Conservation (phyloP, 176 grass and related monocot genomes). For the Elymus sibiricus region DNA sequence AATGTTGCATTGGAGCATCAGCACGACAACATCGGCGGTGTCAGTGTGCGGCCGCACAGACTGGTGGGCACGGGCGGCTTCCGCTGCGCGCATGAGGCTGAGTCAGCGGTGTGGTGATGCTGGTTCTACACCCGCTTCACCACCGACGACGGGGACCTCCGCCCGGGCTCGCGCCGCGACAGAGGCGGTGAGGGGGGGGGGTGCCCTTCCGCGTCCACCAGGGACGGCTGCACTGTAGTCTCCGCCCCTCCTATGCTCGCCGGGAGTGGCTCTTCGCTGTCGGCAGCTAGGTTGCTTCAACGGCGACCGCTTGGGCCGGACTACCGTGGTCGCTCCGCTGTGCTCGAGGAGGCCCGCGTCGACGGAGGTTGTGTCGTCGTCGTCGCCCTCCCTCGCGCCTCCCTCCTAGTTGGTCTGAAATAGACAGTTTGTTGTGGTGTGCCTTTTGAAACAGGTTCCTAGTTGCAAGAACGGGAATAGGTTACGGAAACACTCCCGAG, state of each 20-base stretch:
- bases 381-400: too few relatives aligned
- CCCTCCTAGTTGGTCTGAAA: too few relatives aligned
- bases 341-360: too few relatives aligned
- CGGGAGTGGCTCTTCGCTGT: not conserved
- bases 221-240: not conserved
- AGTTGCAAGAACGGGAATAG: too few relatives aligned
- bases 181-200: slow-evolving; percentile 38
- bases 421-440: too few relatives aligned
- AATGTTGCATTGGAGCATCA: too few relatives aligned
- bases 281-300: slow-evolving; percentile 37
- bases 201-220: slow-evolving; percentile 32
- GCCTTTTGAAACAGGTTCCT: too few relatives aligned
- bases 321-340: not conserved
- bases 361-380: too few relatives aligned
- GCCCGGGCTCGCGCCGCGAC: slow-evolving; percentile 29
- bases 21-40: not conserved
- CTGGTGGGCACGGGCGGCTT: slow-evolving; percentile 12
- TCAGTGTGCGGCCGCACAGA: slow-evolving; percentile 19
- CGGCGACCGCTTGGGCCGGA: slow-evolving; percentile 35
- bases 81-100: not conserved
- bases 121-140: slow-evolving; percentile 46
- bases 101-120: not conserved
- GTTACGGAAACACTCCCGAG: too few relatives aligned
- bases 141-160: slow-evolving; percentile 59
- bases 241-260: slow-evolving; percentile 31